Conservation (phyloP, 768 basidiomycete species). For the Lactifluus echinatus region DNA sequence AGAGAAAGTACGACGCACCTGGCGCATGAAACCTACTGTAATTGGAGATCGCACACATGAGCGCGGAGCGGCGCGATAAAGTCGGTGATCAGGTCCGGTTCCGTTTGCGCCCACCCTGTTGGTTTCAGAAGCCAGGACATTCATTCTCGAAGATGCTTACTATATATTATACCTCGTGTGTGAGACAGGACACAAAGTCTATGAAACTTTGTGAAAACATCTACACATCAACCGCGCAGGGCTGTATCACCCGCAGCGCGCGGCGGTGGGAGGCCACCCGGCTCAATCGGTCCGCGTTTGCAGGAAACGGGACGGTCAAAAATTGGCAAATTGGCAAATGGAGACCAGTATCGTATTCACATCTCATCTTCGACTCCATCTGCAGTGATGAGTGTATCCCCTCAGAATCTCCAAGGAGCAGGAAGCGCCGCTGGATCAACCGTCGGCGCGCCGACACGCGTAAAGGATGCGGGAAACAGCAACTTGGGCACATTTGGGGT, state of each 20-base stretch:
- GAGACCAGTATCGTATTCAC: background rate
- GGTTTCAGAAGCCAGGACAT: background rate
- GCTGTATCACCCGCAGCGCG: background rate
- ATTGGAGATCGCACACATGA: background rate
- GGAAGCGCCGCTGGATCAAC: slow-evolving; percentile 35
- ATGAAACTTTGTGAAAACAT: background rate
- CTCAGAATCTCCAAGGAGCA: slow-evolving; percentile 27
- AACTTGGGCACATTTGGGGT: slow-evolving; percentile 70
- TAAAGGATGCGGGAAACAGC: slow-evolving; percentile 44
- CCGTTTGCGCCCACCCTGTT: background rate
- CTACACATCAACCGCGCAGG: background rate
- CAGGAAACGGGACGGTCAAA: no score
- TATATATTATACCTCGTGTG: slow-evolving; percentile 4
- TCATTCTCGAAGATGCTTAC: background rate
- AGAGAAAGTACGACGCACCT: no score
- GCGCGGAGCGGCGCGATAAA: background rate
- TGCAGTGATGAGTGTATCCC: slow-evolving; percentile 24
- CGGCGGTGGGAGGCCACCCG: background rate
- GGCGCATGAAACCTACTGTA: no score
- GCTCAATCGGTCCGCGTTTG: slow-evolving; percentile 2
- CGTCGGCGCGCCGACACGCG: slow-evolving; percentile 44
- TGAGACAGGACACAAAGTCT: background rate
- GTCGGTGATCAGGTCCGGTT: background rate
- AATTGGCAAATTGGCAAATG: background rate
- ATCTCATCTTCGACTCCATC: slow-evolving; percentile 3